Base-by-base conservation (phyloP, 2,329 filamentous ascomycete genomes). In the Fusarium luffae region DNA sequence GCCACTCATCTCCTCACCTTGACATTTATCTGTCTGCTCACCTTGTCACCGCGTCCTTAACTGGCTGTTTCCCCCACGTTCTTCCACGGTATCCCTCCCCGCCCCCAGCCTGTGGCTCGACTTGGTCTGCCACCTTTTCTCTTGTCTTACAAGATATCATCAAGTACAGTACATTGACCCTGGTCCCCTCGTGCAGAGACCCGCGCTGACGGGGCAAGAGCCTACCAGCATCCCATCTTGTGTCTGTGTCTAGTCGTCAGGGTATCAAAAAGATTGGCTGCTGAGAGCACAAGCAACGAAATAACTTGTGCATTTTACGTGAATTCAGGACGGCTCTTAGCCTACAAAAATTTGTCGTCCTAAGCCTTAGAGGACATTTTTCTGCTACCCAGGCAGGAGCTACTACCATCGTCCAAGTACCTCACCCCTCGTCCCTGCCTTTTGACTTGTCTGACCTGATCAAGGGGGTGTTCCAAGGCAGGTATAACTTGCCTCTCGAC, bases 1-100 rank as follows among this genome's bases (percentile, higher is more conserved):
- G 63, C 73, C 74, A 75, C 67, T 55, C 66, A 34, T 75, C 74
- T 75, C 73, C 74, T 75, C 73, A 75, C 70, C 72, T 74, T 68
- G 62, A 30, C 46, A 54, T 64, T 54, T 65, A 69, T 75, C 66
- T n/a, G 58, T 41, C 67, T 74, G 72, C 48, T 63, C 60, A 75
- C 74, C 73, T 75, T 66, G 70, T 70, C 70, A 67, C 64, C 66
- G 69, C 47, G 30, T 54, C 51, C 58, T 62, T 51, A 63, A 68
- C 54, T 60, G 49, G 61, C 47, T 37, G 16, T 58, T 63, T 28
- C 71, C 70, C 74, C 74, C 72, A 75, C 73, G 71, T 66, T 54
- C 59, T 49, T 60, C 62, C 64, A 46, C 66, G 46, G 47, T 37
- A 65, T 10, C 47, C 42, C 63, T 44, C 60, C 58, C 54, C 43